Evolutionary conservation across 495 filamentous ascomycete species (phyloP).

Genomic region (Podospora pseudoanserina): DNA sequence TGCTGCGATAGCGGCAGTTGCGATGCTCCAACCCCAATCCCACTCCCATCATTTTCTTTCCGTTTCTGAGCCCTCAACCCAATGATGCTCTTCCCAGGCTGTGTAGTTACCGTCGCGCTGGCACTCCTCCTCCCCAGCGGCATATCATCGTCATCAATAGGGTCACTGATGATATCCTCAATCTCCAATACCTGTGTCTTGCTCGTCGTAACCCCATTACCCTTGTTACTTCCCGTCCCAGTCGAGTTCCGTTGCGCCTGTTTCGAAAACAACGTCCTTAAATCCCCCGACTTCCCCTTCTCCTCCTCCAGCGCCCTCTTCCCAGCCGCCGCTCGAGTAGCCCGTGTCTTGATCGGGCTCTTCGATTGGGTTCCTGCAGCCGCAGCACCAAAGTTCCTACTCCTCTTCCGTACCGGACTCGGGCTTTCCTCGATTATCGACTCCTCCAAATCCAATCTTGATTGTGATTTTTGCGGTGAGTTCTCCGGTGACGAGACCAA

Average conservation of each 20-base stretch:
- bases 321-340: slow-evolving; percentile 27
- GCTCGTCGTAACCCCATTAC: neutral
- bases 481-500: slow-evolving; percentile 29
- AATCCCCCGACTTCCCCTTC: slow-evolving; percentile 45
- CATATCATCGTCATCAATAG: slow-evolving; percentile 35
- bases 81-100: neutral
- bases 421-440: slow-evolving; percentile 13
- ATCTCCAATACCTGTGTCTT: slow-evolving; percentile 22
- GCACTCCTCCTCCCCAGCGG: slow-evolving; percentile 44
- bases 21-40: neutral
- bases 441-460: neutral
- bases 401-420: slow-evolving; percentile 34
- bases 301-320: slow-evolving; percentile 35
- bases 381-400: slow-evolving; percentile 16
- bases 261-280: slow-evolving; percentile 51
- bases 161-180: slow-evolving; percentile 50
- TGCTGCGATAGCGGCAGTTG: neutral
- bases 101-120: slow-evolving; percentile 41
- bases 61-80: neutral
- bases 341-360: slow-evolving; percentile 47
- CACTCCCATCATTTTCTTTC: neutral
- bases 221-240: neutral
- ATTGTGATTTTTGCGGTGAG: neutral
- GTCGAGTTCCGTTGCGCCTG: slow-evolving; percentile 44
- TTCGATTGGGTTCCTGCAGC: slow-evolving; percentile 33